Base-by-base conservation (phyloP, 352 stramenopile species). In the Phytophthora pseudosyringae region DNA sequence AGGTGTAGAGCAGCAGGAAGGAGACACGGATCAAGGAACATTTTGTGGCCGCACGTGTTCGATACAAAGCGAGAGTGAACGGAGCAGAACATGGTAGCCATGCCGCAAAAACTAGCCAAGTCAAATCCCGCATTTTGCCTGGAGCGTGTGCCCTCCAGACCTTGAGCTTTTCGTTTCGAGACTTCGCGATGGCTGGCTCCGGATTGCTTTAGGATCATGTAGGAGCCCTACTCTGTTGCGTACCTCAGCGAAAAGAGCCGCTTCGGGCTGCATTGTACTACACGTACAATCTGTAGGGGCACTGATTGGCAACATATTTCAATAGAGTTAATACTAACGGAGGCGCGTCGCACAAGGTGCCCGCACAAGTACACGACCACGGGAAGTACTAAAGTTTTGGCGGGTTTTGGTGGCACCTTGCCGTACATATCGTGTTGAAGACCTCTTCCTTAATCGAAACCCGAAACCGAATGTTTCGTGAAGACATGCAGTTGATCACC, bases 401-500 rank as follows among this genome's bases (percentile, higher is more conserved):
- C 46, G 7, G 31, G 16, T 36, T 43, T 51, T 43, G 15, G 13
- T 39, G 7, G 31, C 31, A 21, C 21, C 21, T 21, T 21, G 21
- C 21, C 21, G 21, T 21, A 21, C 21, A 21, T 21, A 21, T 48
- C 26, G 25, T 29, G 21, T 47, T 58, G 50, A 78, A 56, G 48
- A 32, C 41, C 41, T 48, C 21, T 50, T 31, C 35, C n/a, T 12
- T 47, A 28, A 44, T 51, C 7, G 47, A 65, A 32, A 83, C 45
- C 8, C 71, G 67, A 28, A 50, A 35, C 32, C 2, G 47, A 18
- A 13, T 54, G 44, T 38, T 69, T 69, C 3, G 77, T 71, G 31
- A 89, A 52, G 29, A 85, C 70, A 49, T 86, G 67, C 13, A 89
- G 57, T 40, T 51, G 58, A 55, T 89, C 73, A 21, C 21, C 21